Conservation (phyloP, 371 early-diverging fungal genomes). For the Mucor plumbeus region DNA sequence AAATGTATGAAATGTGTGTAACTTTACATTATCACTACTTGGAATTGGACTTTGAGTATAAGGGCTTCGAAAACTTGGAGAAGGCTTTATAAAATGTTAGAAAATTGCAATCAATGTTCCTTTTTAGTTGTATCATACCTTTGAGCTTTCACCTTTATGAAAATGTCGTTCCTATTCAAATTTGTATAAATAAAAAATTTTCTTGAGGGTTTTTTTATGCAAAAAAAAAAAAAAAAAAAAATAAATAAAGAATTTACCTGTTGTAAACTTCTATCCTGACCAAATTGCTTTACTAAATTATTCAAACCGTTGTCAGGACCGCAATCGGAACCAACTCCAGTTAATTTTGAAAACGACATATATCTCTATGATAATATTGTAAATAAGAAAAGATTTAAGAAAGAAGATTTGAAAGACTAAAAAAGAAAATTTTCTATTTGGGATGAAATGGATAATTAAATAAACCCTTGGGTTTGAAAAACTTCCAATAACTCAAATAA, state of each 20-base stretch:
- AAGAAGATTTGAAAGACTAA: constrained; percentile 8
- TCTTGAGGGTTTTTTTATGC: not conserved
- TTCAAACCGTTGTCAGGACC: constrained; percentile 76
- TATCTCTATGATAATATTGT: not conserved
- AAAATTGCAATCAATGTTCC: not conserved
- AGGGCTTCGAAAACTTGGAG: constrained; percentile 38
- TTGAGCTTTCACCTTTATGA: constrained; percentile 58
- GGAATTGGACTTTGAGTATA: constrained; percentile 13
- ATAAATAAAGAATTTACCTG: no score
- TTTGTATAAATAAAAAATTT: constrained; percentile 8
- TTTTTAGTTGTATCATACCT: constrained; percentile 31
- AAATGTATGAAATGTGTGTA: constrained; percentile 16
- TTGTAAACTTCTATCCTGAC: constrained; percentile 75
- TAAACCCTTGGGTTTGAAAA: constrained; percentile 10
- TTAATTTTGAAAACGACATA: constrained; percentile 25
- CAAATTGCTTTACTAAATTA: constrained; percentile 77
- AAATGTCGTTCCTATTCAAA: constrained; percentile 60
- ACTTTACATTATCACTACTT: constrained; percentile 15
- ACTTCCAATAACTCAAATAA: not conserved
- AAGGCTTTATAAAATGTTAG: constrained; percentile 13
- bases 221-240: constrained; percentile 11
- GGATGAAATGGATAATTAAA: not conserved
- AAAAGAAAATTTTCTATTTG: not conserved
- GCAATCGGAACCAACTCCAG: constrained; percentile 68
- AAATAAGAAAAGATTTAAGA: constrained; percentile 3